Evolutionary conservation across 371 early-diverging fungal species (phyloP).

Genomic region (Mucor lusitanicus): DNA sequence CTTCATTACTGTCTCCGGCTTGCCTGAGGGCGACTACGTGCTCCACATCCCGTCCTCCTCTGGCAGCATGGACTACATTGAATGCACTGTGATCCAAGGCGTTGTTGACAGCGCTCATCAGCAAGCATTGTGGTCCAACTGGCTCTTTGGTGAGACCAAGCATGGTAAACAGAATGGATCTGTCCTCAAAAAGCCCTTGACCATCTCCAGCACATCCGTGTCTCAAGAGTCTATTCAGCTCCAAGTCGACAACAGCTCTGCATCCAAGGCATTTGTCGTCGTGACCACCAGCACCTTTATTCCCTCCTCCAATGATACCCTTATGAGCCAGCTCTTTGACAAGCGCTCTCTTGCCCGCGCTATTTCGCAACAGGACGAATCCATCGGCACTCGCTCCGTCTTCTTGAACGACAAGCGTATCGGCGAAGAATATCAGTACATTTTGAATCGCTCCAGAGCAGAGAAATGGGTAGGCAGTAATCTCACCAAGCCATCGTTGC

Average conservation of each 20-base stretch:
- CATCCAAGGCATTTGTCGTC: constrained; percentile 23
- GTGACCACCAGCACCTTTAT: constrained; percentile 36
- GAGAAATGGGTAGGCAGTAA: constrained; percentile 57
- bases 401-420: constrained; percentile 45
- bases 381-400: constrained; percentile 5
- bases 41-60: constrained; percentile 10
- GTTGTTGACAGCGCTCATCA: not conserved
- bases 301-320: constrained; percentile 3
- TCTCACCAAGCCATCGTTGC: constrained; percentile 50
- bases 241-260: constrained; percentile 11
- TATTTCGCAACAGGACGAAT: not conserved
- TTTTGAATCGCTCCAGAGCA: constrained; percentile 48
- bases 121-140: constrained; percentile 16
- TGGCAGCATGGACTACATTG: not conserved
- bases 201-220: constrained; percentile 7
- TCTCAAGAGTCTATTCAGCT: constrained; percentile 14
- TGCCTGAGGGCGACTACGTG: constrained; percentile 35
- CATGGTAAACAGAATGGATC: constrained; percentile 7
- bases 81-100: constrained; percentile 6
- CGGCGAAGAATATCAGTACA: constrained; percentile 62
- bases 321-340: not conserved
- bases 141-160: constrained; percentile 14
- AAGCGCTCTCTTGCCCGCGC: not conserved
- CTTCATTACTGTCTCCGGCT: constrained; percentile 20
- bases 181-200: constrained; percentile 6